Evolutionary conservation across 345 rosid species (phyloP), one percentile per base, ranked within the genome.

Genomic region (Citrus trifoliata): DNA sequence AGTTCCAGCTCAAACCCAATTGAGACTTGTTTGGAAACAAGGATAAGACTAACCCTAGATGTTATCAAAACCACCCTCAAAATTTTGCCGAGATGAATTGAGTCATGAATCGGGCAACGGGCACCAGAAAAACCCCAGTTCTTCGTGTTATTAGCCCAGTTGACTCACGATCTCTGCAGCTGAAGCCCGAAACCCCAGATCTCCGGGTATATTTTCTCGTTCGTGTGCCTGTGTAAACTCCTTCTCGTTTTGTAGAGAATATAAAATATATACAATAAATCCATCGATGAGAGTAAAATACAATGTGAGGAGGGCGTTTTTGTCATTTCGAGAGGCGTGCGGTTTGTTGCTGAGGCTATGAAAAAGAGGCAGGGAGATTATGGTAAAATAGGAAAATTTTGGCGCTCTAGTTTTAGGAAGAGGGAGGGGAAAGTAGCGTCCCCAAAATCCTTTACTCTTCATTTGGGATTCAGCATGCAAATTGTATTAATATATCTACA

Each of bases 371-470:
- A 68, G 14, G 55, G 78, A 59, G 59, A 67, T 28, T 46, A 40
- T 59, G 27, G 78, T 74, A 67, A 74, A 67, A 8, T 27, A 14
- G 6, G 35, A 72, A 53, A 0, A 13, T 74, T 74, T 74, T 80
- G 82, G 82, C 82, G 82, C 82, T 73, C 82, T 16, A 67, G 68
- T 22, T 79, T 67, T 38, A 38, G 69, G 67, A 67, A 70, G 75
- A 7, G 46, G 53, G 4, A 5, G 2, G 13, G 10, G 58, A 16
- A 22, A 27, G 16, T 13, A 46, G 51, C 18, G 51, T 42, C 18
- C 14, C 51, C 51, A 46, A 13, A 3, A 46, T 46, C 51, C 51
- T 12, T 42, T 46, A 3, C 3, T 9, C 42, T 40, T 46, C 13
- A 13, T 1, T 3, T 46, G 51, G 51, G 51, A 46, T 46, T 46